These are phyloP conservation scores for Amborella trichopoda DNA, from an alignment of 164 flowering plant species.

Conservation along the genomic window DNA sequence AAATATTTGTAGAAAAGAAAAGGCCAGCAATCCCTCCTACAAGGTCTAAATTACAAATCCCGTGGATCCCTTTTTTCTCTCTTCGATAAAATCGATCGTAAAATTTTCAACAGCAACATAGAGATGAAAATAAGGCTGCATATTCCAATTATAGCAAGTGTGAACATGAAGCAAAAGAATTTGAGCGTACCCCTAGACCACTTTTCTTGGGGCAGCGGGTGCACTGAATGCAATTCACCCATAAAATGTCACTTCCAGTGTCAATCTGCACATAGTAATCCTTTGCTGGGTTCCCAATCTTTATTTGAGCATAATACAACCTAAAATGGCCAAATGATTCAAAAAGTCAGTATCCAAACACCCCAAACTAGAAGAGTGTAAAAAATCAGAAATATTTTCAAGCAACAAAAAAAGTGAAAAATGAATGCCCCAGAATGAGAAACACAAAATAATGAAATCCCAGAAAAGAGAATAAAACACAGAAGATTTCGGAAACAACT, in stretches of 20 bases:
- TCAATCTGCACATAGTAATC: slow-evolving; percentile 82
- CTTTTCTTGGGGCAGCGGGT: slow-evolving; percentile 70
- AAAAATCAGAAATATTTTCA: not conserved
- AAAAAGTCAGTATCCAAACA: not conserved
- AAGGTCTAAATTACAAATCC: no score
- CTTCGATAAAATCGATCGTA: not conserved
- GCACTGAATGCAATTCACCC: slow-evolving; percentile 90
- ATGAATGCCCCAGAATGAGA: not conserved
- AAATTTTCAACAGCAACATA: not conserved
- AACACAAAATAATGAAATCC: not conserved
- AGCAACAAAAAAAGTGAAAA: not conserved
- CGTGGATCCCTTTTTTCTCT: no score
- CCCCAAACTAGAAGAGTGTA: not conserved
- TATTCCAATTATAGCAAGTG: not conserved
- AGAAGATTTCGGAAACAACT: not conserved
- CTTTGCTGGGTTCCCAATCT: slow-evolving; percentile 75
- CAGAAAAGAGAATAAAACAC: not conserved
- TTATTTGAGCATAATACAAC: slow-evolving; percentile 76
- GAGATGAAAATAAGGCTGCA: not conserved
- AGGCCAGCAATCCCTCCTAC: not conserved
- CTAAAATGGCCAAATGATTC: slow-evolving; percentile 21
- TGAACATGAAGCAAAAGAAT: not conserved
- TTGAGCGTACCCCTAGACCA: slow-evolving; percentile 52
- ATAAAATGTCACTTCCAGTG: slow-evolving; percentile 82
- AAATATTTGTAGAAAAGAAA: not conserved